These are phyloP conservation scores for Solanum infundibuliforme DNA, from an alignment of 257 asterid species.

Conservation along the genomic window DNA sequence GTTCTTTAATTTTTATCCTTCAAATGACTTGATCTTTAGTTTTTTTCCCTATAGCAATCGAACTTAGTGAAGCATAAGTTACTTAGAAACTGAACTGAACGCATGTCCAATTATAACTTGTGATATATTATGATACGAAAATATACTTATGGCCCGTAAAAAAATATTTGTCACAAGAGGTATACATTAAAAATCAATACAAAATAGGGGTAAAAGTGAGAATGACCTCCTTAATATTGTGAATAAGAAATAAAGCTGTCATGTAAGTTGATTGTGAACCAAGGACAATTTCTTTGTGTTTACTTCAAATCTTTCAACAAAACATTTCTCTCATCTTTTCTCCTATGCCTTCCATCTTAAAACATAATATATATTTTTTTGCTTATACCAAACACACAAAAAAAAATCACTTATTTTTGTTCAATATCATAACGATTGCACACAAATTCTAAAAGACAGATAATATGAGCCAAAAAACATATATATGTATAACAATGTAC, in stretches of 20 bases:
- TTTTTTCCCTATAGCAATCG: not conserved
- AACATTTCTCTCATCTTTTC: not conserved
- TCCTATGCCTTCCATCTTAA: not conserved
- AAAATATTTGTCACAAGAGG: not conserved
- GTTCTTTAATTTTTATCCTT: not conserved
- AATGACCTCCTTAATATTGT: not conserved
- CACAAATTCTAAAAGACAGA: not conserved
- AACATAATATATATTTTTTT: not conserved
- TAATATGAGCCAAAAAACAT: not conserved
- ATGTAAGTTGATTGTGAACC: not conserved
- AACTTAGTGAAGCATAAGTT: not conserved
- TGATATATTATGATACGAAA: not conserved
- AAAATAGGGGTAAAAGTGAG: not conserved
- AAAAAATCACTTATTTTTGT: not conserved
- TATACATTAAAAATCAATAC: not conserved
- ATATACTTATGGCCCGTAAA: not conserved
- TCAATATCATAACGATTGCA: too few species aligned
- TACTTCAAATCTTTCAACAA: not conserved
- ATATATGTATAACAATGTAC: not conserved
- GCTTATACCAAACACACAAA: not conserved
- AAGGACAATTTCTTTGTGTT: not conserved
- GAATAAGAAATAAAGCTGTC: not conserved
- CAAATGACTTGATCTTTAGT: not conserved
- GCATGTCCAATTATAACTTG: not conserved
- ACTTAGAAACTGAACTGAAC: not conserved